Evolutionary conservation across 2,329 filamentous ascomycete genomes (phyloP).

Genomic region (Allantophomopsis lycopodina): DNA sequence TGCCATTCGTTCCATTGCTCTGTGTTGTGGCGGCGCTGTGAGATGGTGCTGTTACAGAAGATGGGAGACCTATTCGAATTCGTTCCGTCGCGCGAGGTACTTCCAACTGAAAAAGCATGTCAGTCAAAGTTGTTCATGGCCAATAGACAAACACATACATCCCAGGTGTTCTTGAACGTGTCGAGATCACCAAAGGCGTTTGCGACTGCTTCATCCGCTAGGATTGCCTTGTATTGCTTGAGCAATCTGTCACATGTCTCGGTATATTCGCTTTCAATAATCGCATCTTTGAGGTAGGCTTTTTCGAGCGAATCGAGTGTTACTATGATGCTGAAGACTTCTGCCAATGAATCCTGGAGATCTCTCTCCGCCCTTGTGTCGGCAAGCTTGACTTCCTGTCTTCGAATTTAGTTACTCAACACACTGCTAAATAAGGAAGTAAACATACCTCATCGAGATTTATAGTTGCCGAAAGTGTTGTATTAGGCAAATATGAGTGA

Average conservation of each 20-base stretch:
- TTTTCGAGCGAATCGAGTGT: conserved; percentile 93
- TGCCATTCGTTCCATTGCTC: conserved; percentile 31
- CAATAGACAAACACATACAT: conserved; percentile 42
- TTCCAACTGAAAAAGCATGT: conserved; percentile 52
- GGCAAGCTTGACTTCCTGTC: conserved; percentile 85
- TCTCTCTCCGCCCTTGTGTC: conserved; percentile 81
- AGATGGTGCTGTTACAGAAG: conserved; percentile 49
- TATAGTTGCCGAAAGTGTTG: conserved; percentile 72
- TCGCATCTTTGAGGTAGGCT: conserved; percentile 90
- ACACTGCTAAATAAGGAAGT: not conserved
- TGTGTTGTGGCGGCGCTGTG: conserved; percentile 26
- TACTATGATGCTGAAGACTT: conserved; percentile 95
- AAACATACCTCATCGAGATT: conserved; percentile 70
- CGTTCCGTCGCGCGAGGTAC: conserved; percentile 89
- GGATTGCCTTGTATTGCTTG: conserved; percentile 92
- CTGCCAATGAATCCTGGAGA: conserved; percentile 87
- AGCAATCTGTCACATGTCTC: conserved; percentile 89
- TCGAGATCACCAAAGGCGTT: conserved; percentile 78
- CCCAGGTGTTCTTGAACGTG: conserved; percentile 83
- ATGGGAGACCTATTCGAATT: conserved; percentile 82
- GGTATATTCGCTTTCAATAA: conserved; percentile 84
- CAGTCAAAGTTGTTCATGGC: not conserved
- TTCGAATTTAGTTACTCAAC: conserved; percentile 1
- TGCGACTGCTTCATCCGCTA: conserved; percentile 85
- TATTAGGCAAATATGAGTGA: conserved; percentile 73